Evolutionary conservation across 306 rosid species (phyloP), one percentile per base, ranked within the genome.

Genomic region (Casuarina cunninghamiana): DNA sequence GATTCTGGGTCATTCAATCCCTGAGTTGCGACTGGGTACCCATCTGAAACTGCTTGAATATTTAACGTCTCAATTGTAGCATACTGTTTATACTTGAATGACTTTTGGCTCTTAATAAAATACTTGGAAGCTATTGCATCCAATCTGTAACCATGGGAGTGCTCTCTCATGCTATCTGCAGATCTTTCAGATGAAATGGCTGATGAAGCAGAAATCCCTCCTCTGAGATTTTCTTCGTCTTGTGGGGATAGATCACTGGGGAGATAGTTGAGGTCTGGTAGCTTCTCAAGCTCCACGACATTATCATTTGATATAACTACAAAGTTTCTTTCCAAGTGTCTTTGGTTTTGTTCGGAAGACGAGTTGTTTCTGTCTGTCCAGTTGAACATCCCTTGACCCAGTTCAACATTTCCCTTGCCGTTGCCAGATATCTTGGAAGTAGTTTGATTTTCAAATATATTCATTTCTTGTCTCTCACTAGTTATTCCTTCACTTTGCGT

Each of bases 41-140:
- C 60, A 74, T 74, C 69, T 17, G 82, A 79, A 16, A 75, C 55
- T 72, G 80, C 71, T 73, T 86, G 90, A 65, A 72, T 35, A 50
- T 83, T 84, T 49, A 76, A 65, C 51, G 80, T 78, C 65, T 79
- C 83, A 0, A 42, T 13, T 62, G 75, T 53, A 73, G 62, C 55
- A 82, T 69, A 72, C 46, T 76, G 80, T 76, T 51, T 62, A 77
- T 75, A 79, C 66, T 75, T 73, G 48, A 72, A 43, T 72, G 87
- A 83, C 65, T 60, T 79, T 85, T 80, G 93, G 84, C 84, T 88
- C 74, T 81, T 85, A 71, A 67, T 71, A 38, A 76, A 51, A 77
- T 45, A 43, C 72, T 86, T 80, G 44, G 86, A 76, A 80, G 76
- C 63, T 75, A 71, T 35, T 53, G 50, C 69, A 66, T 87, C 87